These are phyloP conservation scores for Microbotryum intermedium DNA, from an alignment of 1,284 basidiomycete genomes.

Conservation along the genomic window DNA sequence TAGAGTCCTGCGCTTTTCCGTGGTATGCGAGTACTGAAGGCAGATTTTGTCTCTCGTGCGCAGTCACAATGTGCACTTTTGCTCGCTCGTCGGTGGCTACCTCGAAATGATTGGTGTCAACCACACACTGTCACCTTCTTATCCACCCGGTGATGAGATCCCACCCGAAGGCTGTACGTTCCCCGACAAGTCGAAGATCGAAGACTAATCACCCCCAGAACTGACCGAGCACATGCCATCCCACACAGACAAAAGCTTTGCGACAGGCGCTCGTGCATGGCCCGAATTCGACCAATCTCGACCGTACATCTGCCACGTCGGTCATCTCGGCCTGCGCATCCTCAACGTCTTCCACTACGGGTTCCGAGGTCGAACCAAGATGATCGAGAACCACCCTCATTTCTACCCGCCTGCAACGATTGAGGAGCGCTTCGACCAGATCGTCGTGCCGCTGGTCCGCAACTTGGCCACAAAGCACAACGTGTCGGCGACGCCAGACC, in stretches of 20 bases:
- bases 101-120: slow-evolving; percentile 15
- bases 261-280: slow-evolving; percentile 12
- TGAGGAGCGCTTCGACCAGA: slow-evolving; percentile 25
- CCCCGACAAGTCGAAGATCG: no score
- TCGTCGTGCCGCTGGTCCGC: slow-evolving; percentile 16
- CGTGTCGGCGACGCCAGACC: slow-evolving; percentile 7
- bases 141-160: slow-evolving; percentile 11
- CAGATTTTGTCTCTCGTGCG: background rate
- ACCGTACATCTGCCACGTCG: slow-evolving; percentile 20
- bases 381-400: slow-evolving; percentile 10
- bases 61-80: slow-evolving; percentile 15
- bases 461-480: slow-evolving; percentile 3
- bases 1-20: no score
- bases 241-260: background rate
- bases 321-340: slow-evolving; percentile 10
- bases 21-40: no score
- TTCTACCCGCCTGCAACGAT: slow-evolving; percentile 15
- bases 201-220: background rate
- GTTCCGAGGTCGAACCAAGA: slow-evolving; percentile 1
- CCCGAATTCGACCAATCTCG: slow-evolving; percentile 12
- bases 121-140: slow-evolving; percentile 13
- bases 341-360: slow-evolving; percentile 26
- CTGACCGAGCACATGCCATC: background rate
- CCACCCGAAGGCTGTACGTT: slow-evolving; percentile 12
- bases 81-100: slow-evolving; percentile 7